A percentile compares a stretch with the other conserved stretches of the same genome.
Evolutionary conservation across 352 stramenopile genomes (phyloP).

Genomic region (Blastocystis hominis): DNA sequence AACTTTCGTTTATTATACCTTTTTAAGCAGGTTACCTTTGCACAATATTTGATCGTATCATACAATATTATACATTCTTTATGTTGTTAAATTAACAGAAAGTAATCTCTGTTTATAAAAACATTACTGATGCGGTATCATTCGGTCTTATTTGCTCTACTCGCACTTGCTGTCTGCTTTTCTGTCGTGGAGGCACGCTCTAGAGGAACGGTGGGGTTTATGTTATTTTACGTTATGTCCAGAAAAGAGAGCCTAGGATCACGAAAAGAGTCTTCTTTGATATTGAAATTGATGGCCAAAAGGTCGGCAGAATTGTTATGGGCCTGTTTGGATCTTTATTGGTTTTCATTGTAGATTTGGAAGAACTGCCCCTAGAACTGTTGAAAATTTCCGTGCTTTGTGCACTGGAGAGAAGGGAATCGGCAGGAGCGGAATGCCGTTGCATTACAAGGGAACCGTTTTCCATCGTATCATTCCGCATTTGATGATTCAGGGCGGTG

Average conservation of each 20-base stretch:
- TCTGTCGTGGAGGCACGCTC: background rate
- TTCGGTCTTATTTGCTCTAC: background rate
- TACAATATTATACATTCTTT: no score
- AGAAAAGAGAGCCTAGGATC: conserved; percentile 68
- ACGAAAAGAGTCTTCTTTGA: conserved; percentile 84
- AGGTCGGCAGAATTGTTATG: conserved; percentile 85
- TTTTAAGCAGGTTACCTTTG: no score
- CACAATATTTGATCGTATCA: no score
- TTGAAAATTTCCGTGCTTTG: conserved; percentile 91
- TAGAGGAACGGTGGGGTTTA: background rate
- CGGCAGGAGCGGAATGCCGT: conserved; percentile 78
- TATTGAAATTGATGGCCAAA: conserved; percentile 81
- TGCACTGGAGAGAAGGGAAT: conserved; percentile 92
- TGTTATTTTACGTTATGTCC: background rate
- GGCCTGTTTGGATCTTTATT: conserved; percentile 62
- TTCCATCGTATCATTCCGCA: conserved; percentile 94
- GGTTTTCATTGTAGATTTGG: conserved; percentile 66
- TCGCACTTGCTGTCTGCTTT: background rate
- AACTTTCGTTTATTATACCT: no score
- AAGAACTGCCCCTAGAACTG: conserved; percentile 89
- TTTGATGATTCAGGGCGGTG: conserved; percentile 84
- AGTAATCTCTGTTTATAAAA: no score
- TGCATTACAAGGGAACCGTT: conserved; percentile 86
- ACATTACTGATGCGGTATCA: no score
- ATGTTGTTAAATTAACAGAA: no score